Evolutionary conservation across 176 grass and related monocot genomes (phyloP).

Genomic region (Musa acuminata): DNA sequence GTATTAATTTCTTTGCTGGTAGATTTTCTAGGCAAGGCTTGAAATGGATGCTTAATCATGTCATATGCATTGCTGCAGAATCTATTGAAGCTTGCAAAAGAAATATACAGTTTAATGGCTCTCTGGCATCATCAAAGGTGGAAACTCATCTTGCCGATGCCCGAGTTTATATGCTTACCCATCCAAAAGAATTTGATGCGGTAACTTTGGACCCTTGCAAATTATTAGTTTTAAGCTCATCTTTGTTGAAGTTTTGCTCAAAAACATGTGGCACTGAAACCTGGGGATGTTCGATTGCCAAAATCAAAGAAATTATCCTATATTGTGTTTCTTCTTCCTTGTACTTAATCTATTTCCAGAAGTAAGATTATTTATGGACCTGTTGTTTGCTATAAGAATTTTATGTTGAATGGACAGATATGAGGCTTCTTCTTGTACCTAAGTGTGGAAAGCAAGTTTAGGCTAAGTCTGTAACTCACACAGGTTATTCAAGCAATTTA

Average conservation of each 20-base stretch:
- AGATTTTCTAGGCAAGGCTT: not conserved
- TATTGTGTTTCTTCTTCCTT: no score
- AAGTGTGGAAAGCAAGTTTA: no score
- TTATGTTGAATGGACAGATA: no score
- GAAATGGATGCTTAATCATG: constrained; percentile 5
- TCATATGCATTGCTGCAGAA: constrained; percentile 23
- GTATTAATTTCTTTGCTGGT: not conserved
- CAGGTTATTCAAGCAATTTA: no score
- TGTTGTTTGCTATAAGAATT: no score
- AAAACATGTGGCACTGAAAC: not conserved
- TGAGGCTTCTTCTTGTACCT: no score
- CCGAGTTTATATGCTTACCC: not conserved
- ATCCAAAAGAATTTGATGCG: constrained; percentile 3
- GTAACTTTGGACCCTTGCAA: not conserved
- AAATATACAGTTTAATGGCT: constrained; percentile 30
- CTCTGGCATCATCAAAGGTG: constrained; percentile 1
- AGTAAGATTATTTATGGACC: no score
- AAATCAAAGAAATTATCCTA: no score
- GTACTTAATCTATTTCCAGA: no score
- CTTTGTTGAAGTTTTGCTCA: not conserved
- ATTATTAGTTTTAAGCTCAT: not conserved
- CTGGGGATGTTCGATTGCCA: not conserved
- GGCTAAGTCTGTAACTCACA: no score
- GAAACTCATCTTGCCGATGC: not conserved
- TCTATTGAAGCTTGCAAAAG: constrained; percentile 46